Percentiles rank a stretch among this genome's conserved stretches.
These are phyloP conservation scores for Fraxinus americana DNA, from an alignment of 257 asterid species.

Conservation along the genomic window DNA sequence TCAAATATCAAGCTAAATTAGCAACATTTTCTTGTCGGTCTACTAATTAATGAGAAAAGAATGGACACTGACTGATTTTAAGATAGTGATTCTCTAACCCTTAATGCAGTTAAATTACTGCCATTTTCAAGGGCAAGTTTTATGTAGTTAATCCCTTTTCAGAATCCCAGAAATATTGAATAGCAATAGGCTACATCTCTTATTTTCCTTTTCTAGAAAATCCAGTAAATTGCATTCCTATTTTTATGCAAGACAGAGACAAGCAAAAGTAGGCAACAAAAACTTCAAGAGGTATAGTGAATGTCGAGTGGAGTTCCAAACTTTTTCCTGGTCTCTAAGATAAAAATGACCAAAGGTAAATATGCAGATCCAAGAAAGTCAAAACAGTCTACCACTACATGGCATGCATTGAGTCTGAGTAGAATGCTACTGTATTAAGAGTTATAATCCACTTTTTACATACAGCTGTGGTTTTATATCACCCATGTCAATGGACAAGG, in stretches of 20 bases:
- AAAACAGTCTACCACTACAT: not conserved
- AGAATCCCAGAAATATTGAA: not conserved
- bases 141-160: not conserved
- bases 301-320: not conserved
- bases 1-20: no score
- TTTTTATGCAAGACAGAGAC: not conserved
- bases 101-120: not conserved
- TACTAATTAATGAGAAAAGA: no score
- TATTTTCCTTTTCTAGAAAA: not conserved
- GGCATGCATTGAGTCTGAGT: not conserved
- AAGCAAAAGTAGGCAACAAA: not conserved
- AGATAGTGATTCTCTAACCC: no score
- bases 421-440: not conserved
- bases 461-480: not conserved
- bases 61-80: no score
- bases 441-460: not conserved
- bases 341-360: not conserved
- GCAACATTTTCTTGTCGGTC: no score
- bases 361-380: not conserved
- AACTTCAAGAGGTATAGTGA: not conserved
- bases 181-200: not conserved
- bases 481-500: not conserved
- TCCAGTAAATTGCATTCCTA: not conserved
- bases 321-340: not conserved
- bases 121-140: not conserved